Evolutionary conservation across 2,329 filamentous ascomycete species (phyloP).

Genomic region (Colletotrichum tanaceti): DNA sequence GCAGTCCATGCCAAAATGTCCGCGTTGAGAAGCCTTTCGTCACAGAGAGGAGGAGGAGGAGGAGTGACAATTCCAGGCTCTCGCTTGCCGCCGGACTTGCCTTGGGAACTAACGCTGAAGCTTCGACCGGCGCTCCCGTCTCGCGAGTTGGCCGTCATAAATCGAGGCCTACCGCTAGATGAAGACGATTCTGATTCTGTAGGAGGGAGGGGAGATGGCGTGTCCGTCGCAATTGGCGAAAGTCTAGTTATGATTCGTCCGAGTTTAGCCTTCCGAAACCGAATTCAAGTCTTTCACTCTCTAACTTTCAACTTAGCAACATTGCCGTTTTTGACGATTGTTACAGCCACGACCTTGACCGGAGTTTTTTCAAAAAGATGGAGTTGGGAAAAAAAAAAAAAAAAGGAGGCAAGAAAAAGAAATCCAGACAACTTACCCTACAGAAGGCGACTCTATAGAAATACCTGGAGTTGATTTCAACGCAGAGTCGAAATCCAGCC

Average conservation of each 20-base stretch:
- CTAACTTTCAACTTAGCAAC: too few relatives aligned
- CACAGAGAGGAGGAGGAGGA: slow-evolving; percentile 11
- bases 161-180: background rate
- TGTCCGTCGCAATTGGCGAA: slow-evolving; percentile 19
- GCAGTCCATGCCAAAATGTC: slow-evolving; percentile 17
- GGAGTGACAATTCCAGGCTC: background rate
- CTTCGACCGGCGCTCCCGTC: background rate
- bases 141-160: background rate
- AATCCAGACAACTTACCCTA: slow-evolving; percentile 22
- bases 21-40: slow-evolving; percentile 22
- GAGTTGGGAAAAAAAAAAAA: too few relatives aligned
- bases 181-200: slow-evolving; percentile 1
- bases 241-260: background rate
- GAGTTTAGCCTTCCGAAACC: background rate
- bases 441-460: slow-evolving; percentile 3
- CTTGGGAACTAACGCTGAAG: background rate
- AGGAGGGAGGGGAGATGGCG: slow-evolving; percentile 1
- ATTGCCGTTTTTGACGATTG: too few relatives aligned
- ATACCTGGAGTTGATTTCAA: background rate
- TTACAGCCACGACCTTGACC: too few relatives aligned
- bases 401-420: too few relatives aligned
- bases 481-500: background rate
- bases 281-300: background rate
- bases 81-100: background rate
- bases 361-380: too few relatives aligned